Percentiles rank a stretch among this genome's conserved stretches.
Evolutionary conservation across 768 basidiomycete species (phyloP).

Genomic region (Boletus speciosus): DNA sequence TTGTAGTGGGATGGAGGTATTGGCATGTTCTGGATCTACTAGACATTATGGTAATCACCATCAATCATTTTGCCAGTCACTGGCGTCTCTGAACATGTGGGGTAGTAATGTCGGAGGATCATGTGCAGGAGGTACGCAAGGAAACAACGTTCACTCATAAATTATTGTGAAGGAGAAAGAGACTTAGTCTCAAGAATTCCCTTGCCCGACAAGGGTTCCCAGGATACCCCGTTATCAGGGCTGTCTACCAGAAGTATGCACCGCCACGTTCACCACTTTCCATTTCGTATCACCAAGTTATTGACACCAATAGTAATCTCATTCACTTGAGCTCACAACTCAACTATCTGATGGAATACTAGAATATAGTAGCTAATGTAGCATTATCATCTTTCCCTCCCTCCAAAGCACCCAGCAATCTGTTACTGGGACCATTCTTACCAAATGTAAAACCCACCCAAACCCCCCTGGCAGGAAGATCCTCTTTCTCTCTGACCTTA

Average conservation of each 20-base stretch:
- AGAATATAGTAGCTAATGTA: conserved; percentile 61
- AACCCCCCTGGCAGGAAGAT: conserved; percentile 64
- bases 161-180: too few species aligned
- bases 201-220: too few species aligned
- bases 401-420: conserved; percentile 24
- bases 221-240: too few species aligned
- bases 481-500: conserved; percentile 84
- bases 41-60: neutral
- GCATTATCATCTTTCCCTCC: conserved; percentile 43
- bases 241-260: too few species aligned
- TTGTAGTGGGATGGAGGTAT: conserved; percentile 5
- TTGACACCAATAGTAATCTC: too few species aligned
- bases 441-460: conserved; percentile 94
- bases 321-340: neutral
- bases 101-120: neutral
- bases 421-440: conserved; percentile 70
- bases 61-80: neutral
- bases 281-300: too few species aligned
- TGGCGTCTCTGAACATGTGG: neutral
- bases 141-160: too few species aligned
- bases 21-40: neutral
- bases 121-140: neutral
- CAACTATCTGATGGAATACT: neutral
- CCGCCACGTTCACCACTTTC: too few species aligned
- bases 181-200: too few species aligned